Percentiles rank a stretch among this genome's conserved stretches.
phyloP scores from a whole-genome alignment of 169 alveolate genomes.

The Cryptosporidium muris region DNA sequence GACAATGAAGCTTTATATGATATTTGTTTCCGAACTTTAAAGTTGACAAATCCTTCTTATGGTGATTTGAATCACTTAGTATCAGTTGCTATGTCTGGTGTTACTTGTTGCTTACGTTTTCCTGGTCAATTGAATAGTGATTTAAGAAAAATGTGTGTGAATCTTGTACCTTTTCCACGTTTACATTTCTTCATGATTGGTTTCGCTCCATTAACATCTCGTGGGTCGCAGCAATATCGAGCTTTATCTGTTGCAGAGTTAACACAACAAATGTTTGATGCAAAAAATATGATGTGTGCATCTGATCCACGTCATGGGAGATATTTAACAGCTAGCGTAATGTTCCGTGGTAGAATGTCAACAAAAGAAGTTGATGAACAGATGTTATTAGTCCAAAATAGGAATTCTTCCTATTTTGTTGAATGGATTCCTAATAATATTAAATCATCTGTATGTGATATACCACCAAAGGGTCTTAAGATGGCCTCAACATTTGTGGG shows the following conservation, averaged over 20 bases:
- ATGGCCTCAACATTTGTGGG: constrained; percentile 98
- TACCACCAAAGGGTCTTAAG: constrained; percentile 98
- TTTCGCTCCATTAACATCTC: constrained; percentile 96
- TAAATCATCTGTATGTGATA: constrained; percentile 96
- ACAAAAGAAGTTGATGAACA: constrained; percentile 99
- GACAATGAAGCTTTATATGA: constrained; percentile 99
- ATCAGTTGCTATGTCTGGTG: constrained; percentile 97
- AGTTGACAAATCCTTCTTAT: constrained; percentile 97
- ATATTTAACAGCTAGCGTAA: constrained; percentile 97
- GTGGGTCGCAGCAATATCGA: constrained; percentile 98
- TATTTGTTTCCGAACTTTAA: constrained; percentile 98
- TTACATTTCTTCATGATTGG: constrained; percentile 98
- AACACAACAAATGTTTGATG: constrained; percentile 99
- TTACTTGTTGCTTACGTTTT: constrained; percentile 96
- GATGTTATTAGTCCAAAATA: constrained; percentile 97
- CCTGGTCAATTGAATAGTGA: constrained; percentile 97
- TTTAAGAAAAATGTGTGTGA: constrained; percentile 95
- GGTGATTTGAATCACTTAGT: constrained; percentile 98
- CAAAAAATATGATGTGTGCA: constrained; percentile 99
- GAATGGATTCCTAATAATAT: constrained; percentile 99
- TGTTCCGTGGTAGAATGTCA: constrained; percentile 99
- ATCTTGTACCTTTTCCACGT: constrained; percentile 98
- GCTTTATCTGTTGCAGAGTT: constrained; percentile 98
- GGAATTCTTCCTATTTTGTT: constrained; percentile 96
- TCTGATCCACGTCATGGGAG: constrained; percentile 99